phyloP scores from a whole-genome alignment of 208 protist species.

The Wallacemonas sp. region DNA sequence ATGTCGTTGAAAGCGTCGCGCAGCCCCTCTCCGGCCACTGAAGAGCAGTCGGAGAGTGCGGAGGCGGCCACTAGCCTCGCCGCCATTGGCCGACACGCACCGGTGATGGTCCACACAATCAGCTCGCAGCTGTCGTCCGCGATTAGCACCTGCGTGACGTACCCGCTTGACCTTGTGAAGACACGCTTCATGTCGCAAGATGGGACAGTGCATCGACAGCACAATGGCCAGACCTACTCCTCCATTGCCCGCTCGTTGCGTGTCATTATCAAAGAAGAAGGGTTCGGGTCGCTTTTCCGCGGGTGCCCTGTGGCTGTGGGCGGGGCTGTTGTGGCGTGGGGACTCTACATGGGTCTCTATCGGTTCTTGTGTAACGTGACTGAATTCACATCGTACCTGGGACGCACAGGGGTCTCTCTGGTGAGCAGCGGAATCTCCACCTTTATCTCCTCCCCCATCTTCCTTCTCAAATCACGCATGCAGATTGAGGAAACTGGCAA shows the following conservation, averaged over 20 bases:
- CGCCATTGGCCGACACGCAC: slow-evolving; percentile 41
- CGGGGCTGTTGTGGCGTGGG: slow-evolving; percentile 52
- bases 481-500: slow-evolving; percentile 66
- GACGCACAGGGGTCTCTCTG: slow-evolving; percentile 44
- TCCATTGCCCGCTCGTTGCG: slow-evolving; percentile 36
- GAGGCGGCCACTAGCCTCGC: slow-evolving; percentile 18
- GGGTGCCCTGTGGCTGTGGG: slow-evolving; percentile 46
- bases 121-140: slow-evolving; percentile 71
- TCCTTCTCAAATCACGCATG: slow-evolving; percentile 82
- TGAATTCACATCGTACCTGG: slow-evolving; percentile 42
- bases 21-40: background rate
- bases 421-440: slow-evolving; percentile 45
- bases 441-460: slow-evolving; percentile 54
- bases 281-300: slow-evolving; percentile 46
- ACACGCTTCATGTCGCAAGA: slow-evolving; percentile 84
- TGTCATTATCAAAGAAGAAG: slow-evolving; percentile 46
- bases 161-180: slow-evolving; percentile 92
- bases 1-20: no score
- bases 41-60: background rate
- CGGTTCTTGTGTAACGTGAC: slow-evolving; percentile 54
- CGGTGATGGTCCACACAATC: slow-evolving; percentile 53
- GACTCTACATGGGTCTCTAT: slow-evolving; percentile 75
- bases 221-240: slow-evolving; percentile 57
- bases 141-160: slow-evolving; percentile 66
- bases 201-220: slow-evolving; percentile 43